Percentiles rank a stretch among this genome's conserved stretches.
These are phyloP conservation scores for Ascosphaera acerosa DNA, from an alignment of 2,329 filamentous ascomycete species.

Conservation along the genomic window DNA sequence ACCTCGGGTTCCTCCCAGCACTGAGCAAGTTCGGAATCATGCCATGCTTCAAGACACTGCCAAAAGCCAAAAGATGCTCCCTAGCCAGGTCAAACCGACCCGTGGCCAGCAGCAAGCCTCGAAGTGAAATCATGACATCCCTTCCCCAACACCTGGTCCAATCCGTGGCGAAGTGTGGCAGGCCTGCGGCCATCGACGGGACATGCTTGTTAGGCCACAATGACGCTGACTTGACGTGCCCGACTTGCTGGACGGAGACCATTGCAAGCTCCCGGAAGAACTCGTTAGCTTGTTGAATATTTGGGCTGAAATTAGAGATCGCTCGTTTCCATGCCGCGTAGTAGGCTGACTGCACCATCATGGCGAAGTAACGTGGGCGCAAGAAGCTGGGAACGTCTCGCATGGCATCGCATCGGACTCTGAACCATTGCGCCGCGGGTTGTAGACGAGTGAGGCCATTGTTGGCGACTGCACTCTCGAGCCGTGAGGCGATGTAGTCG, in stretches of 20 bases:
- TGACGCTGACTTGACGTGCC: constrained; percentile 70
- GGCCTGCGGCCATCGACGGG: constrained; percentile 66
- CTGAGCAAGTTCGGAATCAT: constrained; percentile 92
- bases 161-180: constrained; percentile 79
- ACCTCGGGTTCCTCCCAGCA: constrained; percentile 62
- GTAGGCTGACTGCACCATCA: constrained; percentile 72
- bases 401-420: constrained; percentile 64
- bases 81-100: constrained; percentile 70
- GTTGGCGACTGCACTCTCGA: constrained; percentile 44
- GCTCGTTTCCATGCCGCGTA: constrained; percentile 55
- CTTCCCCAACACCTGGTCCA: constrained; percentile 97
- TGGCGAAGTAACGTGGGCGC: constrained; percentile 74
- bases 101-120: constrained; percentile 76
- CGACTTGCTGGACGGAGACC: constrained; percentile 78
- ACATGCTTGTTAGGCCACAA: constrained; percentile 67
- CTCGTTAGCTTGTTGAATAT: constrained; percentile 56
- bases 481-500: constrained; percentile 58
- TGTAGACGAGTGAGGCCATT: constrained; percentile 36
- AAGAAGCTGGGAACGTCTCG: constrained; percentile 69
- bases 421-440: constrained; percentile 51
- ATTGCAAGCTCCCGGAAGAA: constrained; percentile 75
- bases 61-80: constrained; percentile 86
- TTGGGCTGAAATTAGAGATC: constrained; percentile 52
- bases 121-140: constrained; percentile 87
- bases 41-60: constrained; percentile 87